Conservation (phyloP, 139 green algal species). For the Picochlorum sp. region DNA sequence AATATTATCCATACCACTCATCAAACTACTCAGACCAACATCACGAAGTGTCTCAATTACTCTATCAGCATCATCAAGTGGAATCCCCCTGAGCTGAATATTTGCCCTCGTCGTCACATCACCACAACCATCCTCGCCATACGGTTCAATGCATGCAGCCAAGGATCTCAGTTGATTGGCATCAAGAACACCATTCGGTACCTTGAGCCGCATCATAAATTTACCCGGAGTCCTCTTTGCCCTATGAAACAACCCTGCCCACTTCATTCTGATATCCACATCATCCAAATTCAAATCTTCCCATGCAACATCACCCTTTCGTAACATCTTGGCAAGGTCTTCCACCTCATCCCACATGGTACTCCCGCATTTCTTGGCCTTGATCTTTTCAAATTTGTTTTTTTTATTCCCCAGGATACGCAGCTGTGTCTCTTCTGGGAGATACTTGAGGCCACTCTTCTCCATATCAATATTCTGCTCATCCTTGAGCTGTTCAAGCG, state of each 20-base stretch:
- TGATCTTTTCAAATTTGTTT: conserved; percentile 74
- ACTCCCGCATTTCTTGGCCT: conserved; percentile 71
- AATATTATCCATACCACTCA: conserved; percentile 95
- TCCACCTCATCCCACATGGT: conserved; percentile 63
- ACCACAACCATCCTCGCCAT: conserved; percentile 77
- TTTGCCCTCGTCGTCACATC: conserved; percentile 98
- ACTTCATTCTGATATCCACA: conserved; percentile 93
- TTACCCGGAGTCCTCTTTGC: conserved; percentile 78
- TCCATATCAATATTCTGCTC: not conserved
- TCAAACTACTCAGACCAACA: conserved; percentile 66
- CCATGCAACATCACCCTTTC: conserved; percentile 62
- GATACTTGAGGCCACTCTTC: not conserved
- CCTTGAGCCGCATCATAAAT: conserved; percentile 98
- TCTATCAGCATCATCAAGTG: conserved; percentile 51
- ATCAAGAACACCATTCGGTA: conserved; percentile 83
- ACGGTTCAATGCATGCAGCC: conserved; percentile 53
- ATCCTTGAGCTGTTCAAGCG: no score
- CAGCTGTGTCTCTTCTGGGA: conserved; percentile 13
- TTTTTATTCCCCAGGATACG: conserved; percentile 50
- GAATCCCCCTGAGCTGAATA: conserved; percentile 82
- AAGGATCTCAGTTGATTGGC: conserved; percentile 66
- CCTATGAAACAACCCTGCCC: conserved; percentile 94
- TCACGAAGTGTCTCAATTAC: conserved; percentile 54
- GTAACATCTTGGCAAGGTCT: conserved; percentile 56
- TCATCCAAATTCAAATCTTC: conserved; percentile 85